Base-by-base conservation (phyloP, 2,329 filamentous ascomycete genomes). In the Verticillium dahliae region DNA sequence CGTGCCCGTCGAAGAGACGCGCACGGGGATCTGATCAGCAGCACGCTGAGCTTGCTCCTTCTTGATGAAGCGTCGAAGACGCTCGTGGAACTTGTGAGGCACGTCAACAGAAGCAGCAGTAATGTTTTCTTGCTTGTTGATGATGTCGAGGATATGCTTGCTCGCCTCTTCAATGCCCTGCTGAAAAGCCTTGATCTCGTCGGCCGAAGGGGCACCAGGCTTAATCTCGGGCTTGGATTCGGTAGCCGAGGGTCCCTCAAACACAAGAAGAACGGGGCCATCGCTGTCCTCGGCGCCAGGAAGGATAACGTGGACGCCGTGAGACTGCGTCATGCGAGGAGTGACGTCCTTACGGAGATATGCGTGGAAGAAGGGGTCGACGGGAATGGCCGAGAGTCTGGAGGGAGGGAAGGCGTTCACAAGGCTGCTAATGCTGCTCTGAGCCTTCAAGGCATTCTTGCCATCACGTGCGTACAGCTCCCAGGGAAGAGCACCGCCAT, bases 391-490 rank as follows among this genome's bases (percentile, higher is more conserved):
- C 27, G 82, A 80, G 73, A 95, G 84, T 65, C 90, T 85, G 41
- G 87, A 83, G 3, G 90, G 91, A 52, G 90, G 90, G 70, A 92
- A 89, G 57, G 85, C 85, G 63, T 85, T 85, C 67, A 94, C 85
- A 62, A 95, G 84, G 68, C 85, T 85, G 71, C 86, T 88, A 70
- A 95, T 88, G 68, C 92, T 90, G 6, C 85, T 85, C 69, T 90
- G 88, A 7, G 90, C 90, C 68, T 88, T 87, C 71, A 91, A 86
- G 34, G 85, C 84, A 71, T 92, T 96, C 80, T 95, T 96, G 66
- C 89, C 88, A 69, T 97, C 90, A 41, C 90, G 85, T 6, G 91
- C 91, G 75, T 93, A 97, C 60, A 98, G 84, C 73, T 97, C 89
- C 92, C 93, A 97, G 0, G 88, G 88, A 55, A 90, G 85, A 11